Evolutionary conservation across 2,329 filamentous ascomycete genomes (phyloP), one percentile per base, ranked within the genome.

Genomic region (Arthroderma sp.): DNA sequence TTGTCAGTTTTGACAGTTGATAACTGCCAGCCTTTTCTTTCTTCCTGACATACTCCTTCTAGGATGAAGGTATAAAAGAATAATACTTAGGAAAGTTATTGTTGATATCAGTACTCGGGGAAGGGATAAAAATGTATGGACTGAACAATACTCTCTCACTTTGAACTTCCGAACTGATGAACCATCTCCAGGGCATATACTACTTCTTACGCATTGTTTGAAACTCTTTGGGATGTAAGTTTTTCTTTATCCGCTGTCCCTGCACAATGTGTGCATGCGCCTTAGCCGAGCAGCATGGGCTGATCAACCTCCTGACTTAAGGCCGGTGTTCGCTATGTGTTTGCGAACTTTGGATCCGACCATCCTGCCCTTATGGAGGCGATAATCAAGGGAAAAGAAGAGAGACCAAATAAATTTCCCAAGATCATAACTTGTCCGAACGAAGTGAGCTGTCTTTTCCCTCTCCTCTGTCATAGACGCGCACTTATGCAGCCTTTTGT

Each of bases 161-260:
- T 22, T 22, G 15, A 22, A 22, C 15, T 22, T 22, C 15, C 15
- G 3, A 22, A 22, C 15, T 22, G 15, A 22, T 22, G 15, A 22
- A 22, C 32, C 22, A 22, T 38, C 5, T 36, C 5, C 29, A 52
- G 61, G 61, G 56, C 56, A 30, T 72, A 88, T 59, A 88, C 84
- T 6, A 77, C 84, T 8, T 86, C 83, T 0, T 84, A 80, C 56
- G 84, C 83, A 60, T 87, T 89, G 63, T 87, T 89, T 52, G 84
- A 89, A 68, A 81, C 82, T 30, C 66, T 88, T 40, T 86, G 80
- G 79, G 81, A 86, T 63, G 74, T 75, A 58, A 73, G 73, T 63
- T 75, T 78, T 36, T 15, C 29, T 29, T 29, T 8, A 11, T 38
- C 8, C 29, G 31, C 15, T 31, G 27, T 4, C 27, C 11, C 31